These are phyloP conservation scores for Yamadazyma kitorensis DNA, from an alignment of 805 yeast species.

Conservation along the genomic window DNA sequence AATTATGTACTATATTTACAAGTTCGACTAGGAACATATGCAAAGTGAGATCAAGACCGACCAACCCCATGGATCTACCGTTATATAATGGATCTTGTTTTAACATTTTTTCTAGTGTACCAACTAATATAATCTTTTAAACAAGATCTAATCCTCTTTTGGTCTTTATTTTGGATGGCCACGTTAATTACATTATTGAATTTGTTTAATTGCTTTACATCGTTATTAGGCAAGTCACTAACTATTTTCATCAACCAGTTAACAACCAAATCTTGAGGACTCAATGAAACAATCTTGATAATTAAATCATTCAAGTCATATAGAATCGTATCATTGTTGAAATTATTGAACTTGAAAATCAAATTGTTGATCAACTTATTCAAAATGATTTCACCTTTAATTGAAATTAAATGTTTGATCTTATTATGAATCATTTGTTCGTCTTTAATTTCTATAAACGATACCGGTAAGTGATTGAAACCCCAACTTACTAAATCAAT, in stretches of 20 bases:
- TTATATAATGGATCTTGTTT: too few species aligned
- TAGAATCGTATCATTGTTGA: conserved; percentile 46
- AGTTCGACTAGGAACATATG: too few species aligned
- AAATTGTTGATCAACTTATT: conserved; percentile 60
- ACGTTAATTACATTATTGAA: conserved; percentile 53
- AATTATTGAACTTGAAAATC: conserved; percentile 61
- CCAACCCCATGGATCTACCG: too few species aligned
- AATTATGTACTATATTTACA: too few species aligned
- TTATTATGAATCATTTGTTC: conserved; percentile 51
- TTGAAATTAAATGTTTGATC: conserved; percentile 45
- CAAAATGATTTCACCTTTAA: conserved; percentile 58
- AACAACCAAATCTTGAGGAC: conserved; percentile 43
- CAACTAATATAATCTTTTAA: conserved; percentile 77
- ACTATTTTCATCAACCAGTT: conserved; percentile 64
- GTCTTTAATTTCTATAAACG: conserved; percentile 54
- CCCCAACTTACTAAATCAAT: conserved; percentile 88
- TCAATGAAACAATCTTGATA: conserved; percentile 54
- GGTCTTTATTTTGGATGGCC: conserved; percentile 67
- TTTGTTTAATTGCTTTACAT: conserved; percentile 64
- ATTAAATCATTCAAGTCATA: conserved; percentile 75
- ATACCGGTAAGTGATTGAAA: conserved; percentile 72
- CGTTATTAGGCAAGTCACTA: conserved; percentile 59
- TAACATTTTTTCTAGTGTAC: conserved; percentile 76
- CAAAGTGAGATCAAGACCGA: too few species aligned
- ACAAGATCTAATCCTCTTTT: conserved; percentile 67